phyloP scores from a whole-genome alignment of 1,139 yeast genomes.

The Insectozyma bohioensis region DNA sequence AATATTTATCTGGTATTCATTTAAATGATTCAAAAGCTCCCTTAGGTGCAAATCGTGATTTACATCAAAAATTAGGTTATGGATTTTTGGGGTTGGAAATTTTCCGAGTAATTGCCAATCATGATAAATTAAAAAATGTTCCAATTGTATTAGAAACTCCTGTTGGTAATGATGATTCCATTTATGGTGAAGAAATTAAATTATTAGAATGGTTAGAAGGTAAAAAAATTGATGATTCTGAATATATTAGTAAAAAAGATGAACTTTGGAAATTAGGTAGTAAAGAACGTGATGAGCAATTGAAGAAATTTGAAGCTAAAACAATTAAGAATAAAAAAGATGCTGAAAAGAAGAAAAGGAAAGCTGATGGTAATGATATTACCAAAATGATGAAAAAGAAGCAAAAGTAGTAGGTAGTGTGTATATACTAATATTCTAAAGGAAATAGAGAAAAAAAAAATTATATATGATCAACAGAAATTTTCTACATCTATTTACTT shows the following conservation, averaged over 20 bases:
- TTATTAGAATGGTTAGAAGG: slow-evolving; percentile 70
- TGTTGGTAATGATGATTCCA: slow-evolving; percentile 52
- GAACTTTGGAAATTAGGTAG: slow-evolving; percentile 56
- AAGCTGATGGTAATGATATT: slow-evolving; percentile 15
- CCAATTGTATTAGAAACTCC: slow-evolving; percentile 96
- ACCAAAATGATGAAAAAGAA: slow-evolving; percentile 15
- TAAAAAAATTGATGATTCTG: slow-evolving; percentile 52
- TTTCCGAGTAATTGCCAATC: slow-evolving; percentile 76
- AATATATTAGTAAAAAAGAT: slow-evolving; percentile 46
- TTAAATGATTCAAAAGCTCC: slow-evolving; percentile 96
- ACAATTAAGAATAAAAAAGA: slow-evolving; percentile 29
- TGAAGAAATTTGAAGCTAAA: slow-evolving; percentile 41
- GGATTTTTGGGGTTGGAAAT: slow-evolving; percentile 89
- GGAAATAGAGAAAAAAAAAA: slow-evolving; percentile 3
- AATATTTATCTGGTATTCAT: slow-evolving; percentile 79
- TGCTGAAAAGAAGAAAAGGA: slow-evolving; percentile 17
- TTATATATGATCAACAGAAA: slow-evolving; percentile 5
- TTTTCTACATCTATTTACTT: neutral
- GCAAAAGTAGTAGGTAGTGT: slow-evolving; percentile 6
- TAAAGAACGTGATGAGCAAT: slow-evolving; percentile 53
- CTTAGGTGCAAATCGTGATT: slow-evolving; percentile 81
- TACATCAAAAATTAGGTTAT: slow-evolving; percentile 85
- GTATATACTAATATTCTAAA: neutral
- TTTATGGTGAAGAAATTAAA: slow-evolving; percentile 83
- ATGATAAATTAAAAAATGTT: slow-evolving; percentile 54